Conservation (phyloP, 164 flowering plant genomes). For the Aristolochia fimbriata region DNA sequence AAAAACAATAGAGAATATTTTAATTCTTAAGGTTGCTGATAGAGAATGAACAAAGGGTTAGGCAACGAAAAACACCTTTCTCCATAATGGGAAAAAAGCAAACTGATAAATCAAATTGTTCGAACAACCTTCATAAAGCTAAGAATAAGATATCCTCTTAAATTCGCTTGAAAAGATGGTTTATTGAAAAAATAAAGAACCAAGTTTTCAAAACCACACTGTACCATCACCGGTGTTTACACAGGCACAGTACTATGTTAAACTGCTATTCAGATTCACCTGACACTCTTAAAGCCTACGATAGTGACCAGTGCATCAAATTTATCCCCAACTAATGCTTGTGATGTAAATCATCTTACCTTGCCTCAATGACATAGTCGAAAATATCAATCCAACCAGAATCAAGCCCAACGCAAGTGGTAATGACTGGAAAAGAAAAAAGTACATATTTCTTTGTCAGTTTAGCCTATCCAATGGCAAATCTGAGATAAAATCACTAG, state of each 20-base stretch:
- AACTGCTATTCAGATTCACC: not conserved
- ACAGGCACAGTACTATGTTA: not conserved
- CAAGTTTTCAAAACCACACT: too few relatives aligned
- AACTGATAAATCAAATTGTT: too few relatives aligned
- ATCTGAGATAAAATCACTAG: not conserved
- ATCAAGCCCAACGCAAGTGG: constrained; percentile 49
- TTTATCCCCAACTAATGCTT: not conserved
- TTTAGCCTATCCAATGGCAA: not conserved
- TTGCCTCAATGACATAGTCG: constrained; percentile 59
- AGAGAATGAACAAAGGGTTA: too few relatives aligned
- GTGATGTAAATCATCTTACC: constrained; percentile 33
- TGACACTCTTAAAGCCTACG: not conserved
- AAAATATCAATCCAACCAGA: constrained; percentile 49
- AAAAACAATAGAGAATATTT: too few relatives aligned
- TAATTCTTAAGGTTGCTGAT: too few relatives aligned
- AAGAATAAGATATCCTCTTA: too few relatives aligned
- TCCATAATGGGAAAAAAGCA: too few relatives aligned
- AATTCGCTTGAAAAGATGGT: too few relatives aligned
- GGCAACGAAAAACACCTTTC: too few relatives aligned
- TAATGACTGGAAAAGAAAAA: constrained; percentile 50
- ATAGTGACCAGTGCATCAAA: not conserved
- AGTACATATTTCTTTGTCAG: not conserved
- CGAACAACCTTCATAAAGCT: too few relatives aligned
- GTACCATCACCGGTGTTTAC: not conserved
- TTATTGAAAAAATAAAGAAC: too few relatives aligned